Evolutionary conservation across 2,329 filamentous ascomycete species (phyloP).

Genomic region (Stachybotrys echinatus): DNA sequence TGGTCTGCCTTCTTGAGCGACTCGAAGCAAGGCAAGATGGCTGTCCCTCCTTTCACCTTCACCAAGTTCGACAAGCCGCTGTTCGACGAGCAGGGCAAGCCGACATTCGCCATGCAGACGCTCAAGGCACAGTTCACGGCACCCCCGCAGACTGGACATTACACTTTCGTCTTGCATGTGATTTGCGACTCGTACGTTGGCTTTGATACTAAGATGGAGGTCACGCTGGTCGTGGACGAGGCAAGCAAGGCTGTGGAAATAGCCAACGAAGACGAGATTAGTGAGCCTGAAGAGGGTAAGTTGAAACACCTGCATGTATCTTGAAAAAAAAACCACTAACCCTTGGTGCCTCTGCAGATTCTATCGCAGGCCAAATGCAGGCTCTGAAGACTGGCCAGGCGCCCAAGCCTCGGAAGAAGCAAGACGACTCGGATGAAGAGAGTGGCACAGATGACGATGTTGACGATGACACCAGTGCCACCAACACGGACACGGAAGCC

Average conservation of each 20-base stretch:
- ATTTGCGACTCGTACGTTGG: constrained; percentile 94
- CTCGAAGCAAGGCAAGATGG: constrained; percentile 90
- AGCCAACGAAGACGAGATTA: constrained; percentile 87
- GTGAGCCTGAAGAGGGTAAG: constrained; percentile 95
- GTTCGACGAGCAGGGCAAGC: constrained; percentile 72
- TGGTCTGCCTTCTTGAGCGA: constrained; percentile 97
- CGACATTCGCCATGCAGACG: constrained; percentile 92
- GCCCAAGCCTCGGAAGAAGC: constrained; percentile 52
- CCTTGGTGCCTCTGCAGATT: constrained; percentile 65
- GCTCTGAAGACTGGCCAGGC: constrained; percentile 69
- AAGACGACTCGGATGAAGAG: constrained; percentile 69
- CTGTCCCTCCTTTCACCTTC: constrained; percentile 95
- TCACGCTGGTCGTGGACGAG: constrained; percentile 84
- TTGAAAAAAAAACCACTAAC: constrained; percentile 14
- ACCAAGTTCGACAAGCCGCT: constrained; percentile 86
- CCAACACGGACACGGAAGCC: constrained; percentile 63
- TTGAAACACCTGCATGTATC: constrained; percentile 4
- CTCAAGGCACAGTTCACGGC: constrained; percentile 96
- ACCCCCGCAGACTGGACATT: constrained; percentile 85
- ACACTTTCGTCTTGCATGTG: constrained; percentile 90
- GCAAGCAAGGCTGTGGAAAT: constrained; percentile 77
- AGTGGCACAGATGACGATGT: constrained; percentile 71
- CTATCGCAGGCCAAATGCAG: constrained; percentile 85
- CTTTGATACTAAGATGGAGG: constrained; percentile 87
- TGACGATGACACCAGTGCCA: constrained; percentile 59